Evolutionary conservation across 306 rosid genomes (phyloP).

Genomic region (Fagus sylvatica): DNA sequence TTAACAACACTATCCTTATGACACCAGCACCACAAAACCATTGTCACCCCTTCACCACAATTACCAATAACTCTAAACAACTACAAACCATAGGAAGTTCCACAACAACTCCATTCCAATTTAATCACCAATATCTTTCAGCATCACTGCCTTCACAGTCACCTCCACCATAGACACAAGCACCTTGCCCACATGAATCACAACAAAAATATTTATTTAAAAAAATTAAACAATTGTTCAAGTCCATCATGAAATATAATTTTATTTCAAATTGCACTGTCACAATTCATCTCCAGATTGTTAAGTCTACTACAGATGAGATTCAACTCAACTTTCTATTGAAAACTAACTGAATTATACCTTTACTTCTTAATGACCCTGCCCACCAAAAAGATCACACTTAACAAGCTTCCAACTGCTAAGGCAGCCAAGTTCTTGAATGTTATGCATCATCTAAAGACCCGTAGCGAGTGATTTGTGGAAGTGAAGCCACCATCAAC

Average conservation of each 20-base stretch:
- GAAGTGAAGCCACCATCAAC: conserved; percentile 74
- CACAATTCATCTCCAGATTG: neutral
- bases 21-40: too few relatives aligned
- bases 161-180: neutral
- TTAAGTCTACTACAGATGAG: neutral
- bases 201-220: neutral
- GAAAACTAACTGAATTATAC: neutral
- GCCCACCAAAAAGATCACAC: neutral
- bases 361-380: neutral
- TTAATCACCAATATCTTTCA: neutral
- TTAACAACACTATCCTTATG: too few relatives aligned
- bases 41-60: too few relatives aligned
- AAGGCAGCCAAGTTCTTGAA: neutral
- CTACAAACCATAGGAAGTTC: too few relatives aligned
- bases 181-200: neutral
- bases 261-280: neutral
- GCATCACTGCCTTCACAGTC: neutral
- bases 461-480: conserved; percentile 50
- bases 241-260: neutral
- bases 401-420: neutral
- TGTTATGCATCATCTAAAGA: conserved; percentile 49
- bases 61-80: too few relatives aligned
- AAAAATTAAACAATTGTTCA: neutral
- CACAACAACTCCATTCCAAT: too few relatives aligned
- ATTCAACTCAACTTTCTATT: neutral